A percentile compares a stretch with the other conserved stretches of the same genome.
Evolutionary conservation across 352 stramenopile genomes (phyloP).

Genomic region (Pythium brachiatum): DNA sequence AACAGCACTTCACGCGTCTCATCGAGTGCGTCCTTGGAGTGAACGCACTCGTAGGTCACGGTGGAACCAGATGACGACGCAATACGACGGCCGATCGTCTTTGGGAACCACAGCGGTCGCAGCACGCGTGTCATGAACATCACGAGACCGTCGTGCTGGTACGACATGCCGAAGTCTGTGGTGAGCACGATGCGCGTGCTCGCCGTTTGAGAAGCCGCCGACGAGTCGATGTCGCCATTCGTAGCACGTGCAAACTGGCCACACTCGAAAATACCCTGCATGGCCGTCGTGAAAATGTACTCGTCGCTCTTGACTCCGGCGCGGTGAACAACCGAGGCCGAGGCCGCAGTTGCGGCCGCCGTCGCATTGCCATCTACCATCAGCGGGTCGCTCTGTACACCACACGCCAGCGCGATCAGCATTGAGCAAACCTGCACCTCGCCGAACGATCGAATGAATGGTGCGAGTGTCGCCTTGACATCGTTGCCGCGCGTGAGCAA

Average conservation of each 20-base stretch:
- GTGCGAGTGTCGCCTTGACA: conserved; percentile 55
- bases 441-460: conserved; percentile 83
- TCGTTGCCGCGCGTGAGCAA: conserved; percentile 66
- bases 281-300: conserved; percentile 72
- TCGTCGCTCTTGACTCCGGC: conserved; percentile 67
- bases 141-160: conserved; percentile 81
- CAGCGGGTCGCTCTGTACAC: conserved; percentile 74
- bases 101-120: conserved; percentile 67
- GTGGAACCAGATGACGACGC: conserved; percentile 29
- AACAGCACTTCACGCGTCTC: conserved; percentile 81
- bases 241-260: conserved; percentile 36
- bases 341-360: conserved; percentile 33
- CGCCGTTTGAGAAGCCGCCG: conserved; percentile 17
- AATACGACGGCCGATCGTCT: conserved; percentile 52
- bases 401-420: conserved; percentile 86
- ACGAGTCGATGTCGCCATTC: conserved; percentile 25
- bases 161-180: conserved; percentile 85
- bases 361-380: conserved; percentile 43
- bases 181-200: conserved; percentile 82
- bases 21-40: conserved; percentile 56
- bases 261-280: conserved; percentile 85
- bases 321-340: conserved; percentile 41
- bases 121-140: conserved; percentile 82
- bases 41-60: conserved; percentile 39
- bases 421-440: conserved; percentile 86